These are phyloP conservation scores for Asterophora lycoperdoides DNA, from an alignment of 768 basidiomycete genomes.

Conservation along the genomic window DNA sequence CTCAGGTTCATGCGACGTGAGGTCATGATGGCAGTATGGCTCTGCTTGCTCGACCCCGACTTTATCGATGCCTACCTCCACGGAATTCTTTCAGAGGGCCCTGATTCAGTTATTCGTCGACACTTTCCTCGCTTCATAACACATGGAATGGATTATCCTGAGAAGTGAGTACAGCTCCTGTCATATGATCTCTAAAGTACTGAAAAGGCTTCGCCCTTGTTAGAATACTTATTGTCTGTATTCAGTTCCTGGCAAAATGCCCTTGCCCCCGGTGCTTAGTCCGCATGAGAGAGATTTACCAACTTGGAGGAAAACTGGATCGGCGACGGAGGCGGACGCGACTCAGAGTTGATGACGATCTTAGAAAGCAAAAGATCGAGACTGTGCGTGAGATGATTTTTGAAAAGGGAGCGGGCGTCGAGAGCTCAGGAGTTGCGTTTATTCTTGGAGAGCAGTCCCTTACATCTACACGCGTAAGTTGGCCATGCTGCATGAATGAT, in stretches of 20 bases:
- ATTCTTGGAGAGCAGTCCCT: constrained; percentile 18
- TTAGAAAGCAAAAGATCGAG: too few relatives aligned
- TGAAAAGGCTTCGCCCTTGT: too few relatives aligned
- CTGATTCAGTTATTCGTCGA: constrained; percentile 4
- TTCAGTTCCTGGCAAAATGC: constrained; percentile 17
- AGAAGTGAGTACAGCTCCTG: constrained; percentile 13
- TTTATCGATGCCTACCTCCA: constrained; percentile 12
- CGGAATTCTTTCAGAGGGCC: constrained; percentile 1
- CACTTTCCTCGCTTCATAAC: too few relatives aligned
- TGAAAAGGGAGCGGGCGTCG: too few relatives aligned
- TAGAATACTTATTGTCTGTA: constrained; percentile 23
- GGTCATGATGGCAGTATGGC: constrained; percentile 11
- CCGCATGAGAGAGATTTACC: constrained; percentile 15
- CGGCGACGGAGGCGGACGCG: background rate
- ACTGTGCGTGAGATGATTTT: too few relatives aligned
- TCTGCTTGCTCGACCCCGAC: constrained; percentile 8
- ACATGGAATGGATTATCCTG: too few relatives aligned
- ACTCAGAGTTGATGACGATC: background rate
- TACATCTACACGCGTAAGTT: constrained; percentile 19
- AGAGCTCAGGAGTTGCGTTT: too few relatives aligned
- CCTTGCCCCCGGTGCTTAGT: constrained; percentile 30
- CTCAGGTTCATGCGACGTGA: constrained; percentile 11
- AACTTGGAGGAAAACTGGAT: constrained; percentile 28
- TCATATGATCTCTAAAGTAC: background rate
- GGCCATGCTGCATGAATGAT: background rate